These are phyloP conservation scores for Flaveria bidentis DNA, from an alignment of 129 eudicot genomes.

Conservation along the genomic window DNA sequence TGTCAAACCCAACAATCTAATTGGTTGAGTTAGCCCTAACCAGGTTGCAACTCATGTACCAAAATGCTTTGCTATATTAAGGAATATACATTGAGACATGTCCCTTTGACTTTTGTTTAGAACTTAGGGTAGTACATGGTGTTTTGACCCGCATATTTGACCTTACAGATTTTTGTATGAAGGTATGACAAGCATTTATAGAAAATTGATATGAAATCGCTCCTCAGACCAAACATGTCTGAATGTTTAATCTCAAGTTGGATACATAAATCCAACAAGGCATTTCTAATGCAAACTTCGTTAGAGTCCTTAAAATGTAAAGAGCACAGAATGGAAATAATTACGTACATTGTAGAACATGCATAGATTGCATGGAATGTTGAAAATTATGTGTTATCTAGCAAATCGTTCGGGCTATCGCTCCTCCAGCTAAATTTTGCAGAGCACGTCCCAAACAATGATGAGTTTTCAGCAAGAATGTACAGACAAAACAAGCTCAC, in stretches of 20 bases:
- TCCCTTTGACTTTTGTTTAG: constrained; percentile 22
- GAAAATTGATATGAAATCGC: not conserved
- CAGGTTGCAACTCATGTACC: constrained; percentile 24
- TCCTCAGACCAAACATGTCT: constrained; percentile 1
- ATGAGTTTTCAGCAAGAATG: constrained; percentile 64
- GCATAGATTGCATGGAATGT: not conserved
- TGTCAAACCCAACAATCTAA: not conserved
- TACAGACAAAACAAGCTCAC: constrained; percentile 79
- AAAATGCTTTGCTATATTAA: not conserved
- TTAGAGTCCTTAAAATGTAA: constrained; percentile 6
- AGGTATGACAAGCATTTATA: not conserved
- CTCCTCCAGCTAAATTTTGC: constrained; percentile 46
- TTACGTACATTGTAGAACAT: constrained; percentile 5
- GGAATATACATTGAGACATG: constrained; percentile 10
- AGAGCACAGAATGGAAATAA: constrained; percentile 15
- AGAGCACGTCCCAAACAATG: constrained; percentile 39
- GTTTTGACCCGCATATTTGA: not conserved
- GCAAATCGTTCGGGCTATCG: constrained; percentile 47
- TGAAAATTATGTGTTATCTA: constrained; percentile 31
- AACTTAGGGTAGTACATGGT: constrained; percentile 1
- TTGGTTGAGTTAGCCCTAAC: not conserved
- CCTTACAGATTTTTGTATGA: not conserved
- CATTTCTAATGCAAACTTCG: constrained; percentile 14
- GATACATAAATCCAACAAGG: constrained; percentile 23
- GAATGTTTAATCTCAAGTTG: constrained; percentile 4